Evolutionary conservation across 169 alveolate genomes (phyloP).

Genomic region (Plasmodium blacklocki): DNA sequence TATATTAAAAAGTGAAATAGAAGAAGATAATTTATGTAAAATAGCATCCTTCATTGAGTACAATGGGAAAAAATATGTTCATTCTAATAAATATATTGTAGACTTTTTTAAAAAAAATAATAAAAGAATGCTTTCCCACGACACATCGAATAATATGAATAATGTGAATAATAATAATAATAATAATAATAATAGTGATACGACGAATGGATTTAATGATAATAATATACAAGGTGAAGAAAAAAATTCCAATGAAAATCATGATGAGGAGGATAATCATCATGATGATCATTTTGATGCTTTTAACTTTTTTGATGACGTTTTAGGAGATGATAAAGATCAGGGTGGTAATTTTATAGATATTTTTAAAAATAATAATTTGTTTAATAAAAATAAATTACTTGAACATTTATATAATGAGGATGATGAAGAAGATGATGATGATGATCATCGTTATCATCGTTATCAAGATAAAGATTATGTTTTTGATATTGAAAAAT

Average conservation of each 20-base stretch:
- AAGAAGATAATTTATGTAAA: conserved; percentile 62
- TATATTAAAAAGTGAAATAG: conserved; percentile 45
- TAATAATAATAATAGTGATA: neutral
- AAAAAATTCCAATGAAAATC: neutral
- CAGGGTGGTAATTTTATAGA: conserved; percentile 41
- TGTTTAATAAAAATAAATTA: conserved; percentile 37
- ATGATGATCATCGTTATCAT: neutral
- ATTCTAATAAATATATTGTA: conserved; percentile 25
- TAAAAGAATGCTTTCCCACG: conserved; percentile 44
- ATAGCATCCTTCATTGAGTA: conserved; percentile 54
- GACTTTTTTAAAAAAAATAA: conserved; percentile 58
- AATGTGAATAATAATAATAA: neutral
- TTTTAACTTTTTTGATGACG: conserved; percentile 44
- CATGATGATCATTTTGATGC: conserved; percentile 20
- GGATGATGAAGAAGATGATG: conserved; percentile 45
- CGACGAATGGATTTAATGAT: neutral
- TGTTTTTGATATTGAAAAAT: conserved; percentile 48
- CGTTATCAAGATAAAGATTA: neutral
- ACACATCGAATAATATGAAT: neutral
- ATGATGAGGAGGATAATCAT: neutral
- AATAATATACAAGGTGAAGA: neutral
- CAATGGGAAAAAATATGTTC: conserved; percentile 70
- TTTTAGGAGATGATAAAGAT: conserved; percentile 44
- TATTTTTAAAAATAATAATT: conserved; percentile 33
- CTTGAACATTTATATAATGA: conserved; percentile 38